Percentiles rank a stretch among this genome's conserved stretches.
These are phyloP conservation scores for Phlebiopsis flavidoalba DNA, from an alignment of 768 basidiomycete genomes.

Conservation along the genomic window DNA sequence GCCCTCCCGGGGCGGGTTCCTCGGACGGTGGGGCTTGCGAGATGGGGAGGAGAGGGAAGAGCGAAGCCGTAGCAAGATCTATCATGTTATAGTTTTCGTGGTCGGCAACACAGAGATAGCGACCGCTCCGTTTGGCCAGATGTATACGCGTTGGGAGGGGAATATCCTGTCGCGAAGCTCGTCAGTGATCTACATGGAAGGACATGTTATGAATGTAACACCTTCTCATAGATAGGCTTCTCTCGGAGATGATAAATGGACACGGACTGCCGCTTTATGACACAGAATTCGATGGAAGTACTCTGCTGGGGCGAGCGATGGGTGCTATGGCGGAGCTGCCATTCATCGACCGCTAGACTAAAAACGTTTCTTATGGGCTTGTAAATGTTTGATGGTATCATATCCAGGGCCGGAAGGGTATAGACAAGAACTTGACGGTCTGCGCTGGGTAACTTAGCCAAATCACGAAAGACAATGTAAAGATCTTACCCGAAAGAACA, in stretches of 20 bases:
- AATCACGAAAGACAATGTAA: neutral
- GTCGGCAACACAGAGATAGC: conserved; percentile 71
- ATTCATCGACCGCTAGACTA: conserved; percentile 79
- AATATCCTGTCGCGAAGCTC: conserved; percentile 49
- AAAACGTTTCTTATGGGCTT: conserved; percentile 80
- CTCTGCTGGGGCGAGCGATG: conserved; percentile 37
- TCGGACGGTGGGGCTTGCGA: conserved; percentile 48
- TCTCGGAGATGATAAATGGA: conserved; percentile 64
- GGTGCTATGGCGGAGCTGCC: conserved; percentile 38
- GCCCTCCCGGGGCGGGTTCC: neutral
- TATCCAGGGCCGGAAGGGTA: conserved; percentile 74
- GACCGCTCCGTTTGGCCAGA: conserved; percentile 58
- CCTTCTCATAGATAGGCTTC: conserved; percentile 57
- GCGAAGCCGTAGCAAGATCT: conserved; percentile 64
- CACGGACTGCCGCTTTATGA: conserved; percentile 64
- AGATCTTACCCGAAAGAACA: conserved; percentile 62
- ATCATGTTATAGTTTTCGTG: conserved; percentile 70
- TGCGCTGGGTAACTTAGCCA: conserved; percentile 10
- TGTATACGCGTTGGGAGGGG: conserved; percentile 56
- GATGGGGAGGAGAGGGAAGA: conserved; percentile 73
- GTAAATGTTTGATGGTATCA: conserved; percentile 50
- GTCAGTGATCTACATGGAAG: neutral
- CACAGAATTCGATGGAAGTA: conserved; percentile 64
- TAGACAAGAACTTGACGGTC: conserved; percentile 75
- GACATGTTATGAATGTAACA: conserved; percentile 16